Percentiles rank a stretch among this genome's conserved stretches.
These are phyloP conservation scores for Backusella psychrophila DNA, from an alignment of 192 early-diverging fungal species.

Conservation along the genomic window DNA sequence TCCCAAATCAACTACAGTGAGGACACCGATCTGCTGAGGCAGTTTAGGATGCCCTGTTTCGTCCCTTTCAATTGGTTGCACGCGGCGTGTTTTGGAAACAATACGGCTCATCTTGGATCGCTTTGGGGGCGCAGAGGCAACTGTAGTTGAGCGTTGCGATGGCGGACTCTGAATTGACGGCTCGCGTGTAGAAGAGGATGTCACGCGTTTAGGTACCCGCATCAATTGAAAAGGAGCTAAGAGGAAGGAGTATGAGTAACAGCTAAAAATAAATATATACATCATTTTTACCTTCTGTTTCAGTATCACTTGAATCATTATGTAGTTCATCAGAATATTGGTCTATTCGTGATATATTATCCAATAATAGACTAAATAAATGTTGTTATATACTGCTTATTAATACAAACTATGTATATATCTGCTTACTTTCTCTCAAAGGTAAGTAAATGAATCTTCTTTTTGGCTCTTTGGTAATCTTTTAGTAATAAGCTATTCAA, in stretches of 20 bases:
- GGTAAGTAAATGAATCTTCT: slow-evolving; percentile 8
- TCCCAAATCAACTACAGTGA: slow-evolving; percentile 75
- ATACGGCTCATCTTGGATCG: slow-evolving; percentile 24
- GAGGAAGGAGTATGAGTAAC: background rate
- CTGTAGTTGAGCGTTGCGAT: background rate
- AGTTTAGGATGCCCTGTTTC: slow-evolving; percentile 67
- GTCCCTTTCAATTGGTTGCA: slow-evolving; percentile 52
- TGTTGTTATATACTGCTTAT: background rate
- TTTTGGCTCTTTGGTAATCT: slow-evolving; percentile 13
- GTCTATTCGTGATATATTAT: background rate
- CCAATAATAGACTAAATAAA: background rate
- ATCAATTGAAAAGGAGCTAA: background rate
- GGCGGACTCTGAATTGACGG: slow-evolving; percentile 11
- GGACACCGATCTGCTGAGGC: slow-evolving; percentile 76
- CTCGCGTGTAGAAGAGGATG: slow-evolving; percentile 1
- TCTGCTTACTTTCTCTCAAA: slow-evolving; percentile 23
- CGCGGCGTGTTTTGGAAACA: slow-evolving; percentile 25
- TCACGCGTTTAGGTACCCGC: slow-evolving; percentile 5
- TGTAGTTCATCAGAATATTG: background rate
- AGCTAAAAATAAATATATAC: background rate
- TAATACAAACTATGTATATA: background rate
- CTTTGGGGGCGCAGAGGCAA: slow-evolving; percentile 28
- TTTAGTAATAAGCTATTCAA: slow-evolving; percentile 6
- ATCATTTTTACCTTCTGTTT: background rate
- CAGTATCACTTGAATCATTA: background rate